A percentile compares a stretch with the other conserved stretches of the same genome.
These are phyloP conservation scores for Durotheca rogersii DNA, from an alignment of 495 filamentous ascomycete genomes.

Conservation along the genomic window DNA sequence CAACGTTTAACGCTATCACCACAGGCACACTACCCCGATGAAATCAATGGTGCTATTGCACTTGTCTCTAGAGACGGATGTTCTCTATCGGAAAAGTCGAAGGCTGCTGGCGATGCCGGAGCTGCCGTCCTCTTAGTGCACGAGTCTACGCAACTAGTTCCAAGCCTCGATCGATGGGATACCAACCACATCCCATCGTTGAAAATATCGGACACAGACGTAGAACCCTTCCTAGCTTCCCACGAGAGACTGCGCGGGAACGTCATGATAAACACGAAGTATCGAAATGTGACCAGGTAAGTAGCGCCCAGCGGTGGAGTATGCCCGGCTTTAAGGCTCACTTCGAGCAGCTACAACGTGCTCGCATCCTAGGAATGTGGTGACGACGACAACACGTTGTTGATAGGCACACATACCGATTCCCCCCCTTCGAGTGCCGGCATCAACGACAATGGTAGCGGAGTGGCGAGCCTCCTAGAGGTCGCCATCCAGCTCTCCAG, in stretches of 20 bases:
- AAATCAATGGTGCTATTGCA: constrained; percentile 51
- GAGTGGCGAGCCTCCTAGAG: constrained; percentile 57
- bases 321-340: constrained; percentile 42
- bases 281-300: constrained; percentile 13
- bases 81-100: constrained; percentile 54
- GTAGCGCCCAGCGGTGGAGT: constrained; percentile 39
- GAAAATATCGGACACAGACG: constrained; percentile 12
- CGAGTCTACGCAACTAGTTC: constrained; percentile 51
- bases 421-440: constrained; percentile 56
- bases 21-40: constrained; percentile 51
- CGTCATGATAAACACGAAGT: constrained; percentile 3
- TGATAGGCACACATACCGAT: constrained; percentile 61
- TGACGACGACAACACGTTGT: constrained; percentile 55
- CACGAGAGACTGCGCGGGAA: constrained; percentile 40
- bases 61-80: constrained; percentile 57
- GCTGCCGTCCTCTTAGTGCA: constrained; percentile 56
- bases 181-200: constrained; percentile 43
- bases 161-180: constrained; percentile 48
- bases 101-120: constrained; percentile 50
- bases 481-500: constrained; percentile 55
- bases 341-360: constrained; percentile 55
- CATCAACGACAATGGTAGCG: constrained; percentile 66
- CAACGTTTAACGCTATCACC: constrained; percentile 2
- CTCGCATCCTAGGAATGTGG: constrained; percentile 61
- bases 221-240: constrained; percentile 18